Evolutionary conservation across 768 basidiomycete species (phyloP).

Genomic region (Clavaria fumosa): DNA sequence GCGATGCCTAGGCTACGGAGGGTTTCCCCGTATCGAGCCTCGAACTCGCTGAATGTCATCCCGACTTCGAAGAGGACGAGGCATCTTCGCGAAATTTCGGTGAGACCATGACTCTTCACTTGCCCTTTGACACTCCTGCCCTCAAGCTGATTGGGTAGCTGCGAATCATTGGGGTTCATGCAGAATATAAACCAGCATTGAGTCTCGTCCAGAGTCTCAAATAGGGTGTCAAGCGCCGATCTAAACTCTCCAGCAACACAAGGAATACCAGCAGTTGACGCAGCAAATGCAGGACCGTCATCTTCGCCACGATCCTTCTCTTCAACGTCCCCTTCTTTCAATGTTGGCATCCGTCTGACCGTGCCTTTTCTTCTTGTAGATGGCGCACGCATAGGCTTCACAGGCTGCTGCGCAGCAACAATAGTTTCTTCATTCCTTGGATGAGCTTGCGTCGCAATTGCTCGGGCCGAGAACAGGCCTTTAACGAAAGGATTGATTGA

Average conservation of each 20-base stretch:
- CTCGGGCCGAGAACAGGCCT: constrained; percentile 74
- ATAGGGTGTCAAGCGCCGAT: constrained; percentile 68
- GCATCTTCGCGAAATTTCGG: constrained; percentile 58
- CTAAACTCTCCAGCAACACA: constrained; percentile 87
- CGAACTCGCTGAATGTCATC: constrained; percentile 78
- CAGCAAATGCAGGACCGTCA: constrained; percentile 14
- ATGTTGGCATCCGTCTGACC: constrained; percentile 42
- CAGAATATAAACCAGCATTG: constrained; percentile 89
- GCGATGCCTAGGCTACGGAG: constrained; percentile 38
- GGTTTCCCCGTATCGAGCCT: constrained; percentile 63
- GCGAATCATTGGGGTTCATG: constrained; percentile 89
- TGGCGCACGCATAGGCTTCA: constrained; percentile 89
- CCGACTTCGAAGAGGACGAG: constrained; percentile 64
- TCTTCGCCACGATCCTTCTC: constrained; percentile 23
- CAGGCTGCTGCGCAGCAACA: constrained; percentile 83
- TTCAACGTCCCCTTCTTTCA: constrained; percentile 32
- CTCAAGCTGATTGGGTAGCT: constrained; percentile 88
- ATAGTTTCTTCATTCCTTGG: constrained; percentile 91
- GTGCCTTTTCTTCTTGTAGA: constrained; percentile 75
- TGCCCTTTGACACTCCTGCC: constrained; percentile 86
- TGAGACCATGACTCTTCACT: constrained; percentile 64
- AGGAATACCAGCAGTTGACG: constrained; percentile 24
- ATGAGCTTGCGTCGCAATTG: constrained; percentile 85
- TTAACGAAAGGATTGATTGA: constrained; percentile 87
- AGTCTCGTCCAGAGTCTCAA: constrained; percentile 79